Evolutionary conservation across 495 filamentous ascomycete genomes (phyloP).

Genomic region (Penicillium taxi): DNA sequence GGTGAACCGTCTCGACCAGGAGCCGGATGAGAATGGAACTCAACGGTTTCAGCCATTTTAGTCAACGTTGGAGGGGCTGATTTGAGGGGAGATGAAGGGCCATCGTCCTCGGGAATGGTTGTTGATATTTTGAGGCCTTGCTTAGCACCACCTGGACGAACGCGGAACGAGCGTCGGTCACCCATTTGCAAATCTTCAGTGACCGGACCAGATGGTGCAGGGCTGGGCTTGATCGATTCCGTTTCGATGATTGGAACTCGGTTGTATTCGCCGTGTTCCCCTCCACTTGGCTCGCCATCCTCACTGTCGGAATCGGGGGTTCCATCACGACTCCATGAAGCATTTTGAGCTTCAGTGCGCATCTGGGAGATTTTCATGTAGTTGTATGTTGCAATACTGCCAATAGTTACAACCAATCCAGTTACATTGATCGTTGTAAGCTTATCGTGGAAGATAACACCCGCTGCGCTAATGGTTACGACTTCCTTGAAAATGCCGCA

Average conservation of each 20-base stretch:
- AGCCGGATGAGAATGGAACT: slow-evolving; percentile 11
- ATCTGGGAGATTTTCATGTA: slow-evolving; percentile 90
- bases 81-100: slow-evolving; percentile 20
- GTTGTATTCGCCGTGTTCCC: slow-evolving; percentile 22
- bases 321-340: slow-evolving; percentile 23
- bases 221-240: slow-evolving; percentile 11
- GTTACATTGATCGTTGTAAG: slow-evolving; percentile 84
- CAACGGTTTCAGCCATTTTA: slow-evolving; percentile 22
- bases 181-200: slow-evolving; percentile 27
- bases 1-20: slow-evolving; percentile 15
- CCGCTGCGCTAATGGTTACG: slow-evolving; percentile 86
- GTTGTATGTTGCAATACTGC: slow-evolving; percentile 83
- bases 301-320: slow-evolving; percentile 28
- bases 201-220: slow-evolving; percentile 10
- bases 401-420: slow-evolving; percentile 81
- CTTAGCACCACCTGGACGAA: slow-evolving; percentile 29
- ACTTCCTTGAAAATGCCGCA: slow-evolving; percentile 99
- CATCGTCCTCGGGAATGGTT: slow-evolving; percentile 27
- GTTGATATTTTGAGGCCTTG: slow-evolving; percentile 29
- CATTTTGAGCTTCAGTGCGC: slow-evolving; percentile 54
- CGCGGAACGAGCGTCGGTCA: slow-evolving; percentile 32
- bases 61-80: slow-evolving; percentile 30
- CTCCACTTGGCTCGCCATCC: slow-evolving; percentile 18
- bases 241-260: slow-evolving; percentile 22
- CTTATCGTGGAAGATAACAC: slow-evolving; percentile 79